Conservation (phyloP, 2,329 filamentous ascomycete species). For the Polytolypa hystricis region DNA sequence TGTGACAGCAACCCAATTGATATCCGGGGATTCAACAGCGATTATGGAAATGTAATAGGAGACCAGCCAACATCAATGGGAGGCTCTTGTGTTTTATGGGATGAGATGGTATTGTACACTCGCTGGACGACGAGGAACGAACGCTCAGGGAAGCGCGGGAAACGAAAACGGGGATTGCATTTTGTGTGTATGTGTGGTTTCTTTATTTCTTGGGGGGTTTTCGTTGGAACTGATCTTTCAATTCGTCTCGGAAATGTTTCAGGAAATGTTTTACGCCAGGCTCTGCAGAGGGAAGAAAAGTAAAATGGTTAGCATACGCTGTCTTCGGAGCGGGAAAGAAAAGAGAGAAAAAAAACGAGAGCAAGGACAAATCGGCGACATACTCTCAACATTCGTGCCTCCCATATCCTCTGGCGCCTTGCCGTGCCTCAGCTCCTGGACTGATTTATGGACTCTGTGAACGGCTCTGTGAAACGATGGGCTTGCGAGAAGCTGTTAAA, state of each 20-base stretch:
- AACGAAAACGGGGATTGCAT: no score
- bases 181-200: no score
- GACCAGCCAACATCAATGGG: no score
- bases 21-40: conserved; percentile 14
- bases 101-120: no score
- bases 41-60: no score
- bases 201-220: conserved; percentile 7
- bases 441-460: conserved; percentile 30
- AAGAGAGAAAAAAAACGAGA: not conserved
- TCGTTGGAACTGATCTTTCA: conserved; percentile 19
- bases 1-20: conserved; percentile 15
- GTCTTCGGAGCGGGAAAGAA: not conserved
- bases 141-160: no score
- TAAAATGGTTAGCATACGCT: not conserved
- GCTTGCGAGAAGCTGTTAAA: conserved; percentile 30
- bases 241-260: conserved; percentile 21
- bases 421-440: conserved; percentile 32
- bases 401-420: conserved; percentile 33
- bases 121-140: no score
- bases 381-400: conserved; percentile 29
- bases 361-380: no score
- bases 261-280: conserved; percentile 17
- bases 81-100: no score
- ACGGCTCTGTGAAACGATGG: conserved; percentile 35
- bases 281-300: conserved; percentile 1